Evolutionary conservation across 2,329 filamentous ascomycete genomes (phyloP), one percentile per base, ranked within the genome.

Genomic region (Clathrospora elynae): DNA sequence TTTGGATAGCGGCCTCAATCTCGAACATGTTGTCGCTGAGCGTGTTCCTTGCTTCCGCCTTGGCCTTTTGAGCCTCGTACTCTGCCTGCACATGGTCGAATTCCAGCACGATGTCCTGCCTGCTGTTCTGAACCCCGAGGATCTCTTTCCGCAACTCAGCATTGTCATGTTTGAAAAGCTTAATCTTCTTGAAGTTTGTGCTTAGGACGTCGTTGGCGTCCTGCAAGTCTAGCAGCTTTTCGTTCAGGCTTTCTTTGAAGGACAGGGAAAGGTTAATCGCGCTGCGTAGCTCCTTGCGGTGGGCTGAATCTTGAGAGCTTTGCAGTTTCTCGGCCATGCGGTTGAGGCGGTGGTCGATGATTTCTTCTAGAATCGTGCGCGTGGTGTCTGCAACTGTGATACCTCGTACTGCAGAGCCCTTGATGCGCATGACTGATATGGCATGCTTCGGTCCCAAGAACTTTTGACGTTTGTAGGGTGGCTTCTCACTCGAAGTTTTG

Each of bases 301-400:
- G 73, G 5, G 46, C 38, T 13, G 74, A 70, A 33, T 73, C 72
- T 8, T 65, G 59, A 16, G 73, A 72, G 8, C 62, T 68, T 24
- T 62, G 57, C n/a, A 64, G 35, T 28, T 61, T 62, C 24, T 71
- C 68, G 11, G 70, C 64, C 25, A 78, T 69, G 6, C 70, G 71
- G 4, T 64, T 61, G 8, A 77, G 59, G 3, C 72, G 74, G 46
- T 74, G 70, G 35, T 77, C 71, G 12, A 79, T 68, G 2, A 73
- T 75, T 46, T 80, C 76, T 42, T 74, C 72, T 39, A 78, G 75
- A 37, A 64, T 76, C 64, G 64, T 80, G 70, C 50, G 73, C 59
- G 80, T 71, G 2, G 79, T 77, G 42, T 81, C 78, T 25, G 76
- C 76, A 1, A 73, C 71, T 39, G 78, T 80, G 42, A 79, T 73